Base-by-base conservation (phyloP, 192 early-diverging fungal species). In the Cladochytrium replicatum region DNA sequence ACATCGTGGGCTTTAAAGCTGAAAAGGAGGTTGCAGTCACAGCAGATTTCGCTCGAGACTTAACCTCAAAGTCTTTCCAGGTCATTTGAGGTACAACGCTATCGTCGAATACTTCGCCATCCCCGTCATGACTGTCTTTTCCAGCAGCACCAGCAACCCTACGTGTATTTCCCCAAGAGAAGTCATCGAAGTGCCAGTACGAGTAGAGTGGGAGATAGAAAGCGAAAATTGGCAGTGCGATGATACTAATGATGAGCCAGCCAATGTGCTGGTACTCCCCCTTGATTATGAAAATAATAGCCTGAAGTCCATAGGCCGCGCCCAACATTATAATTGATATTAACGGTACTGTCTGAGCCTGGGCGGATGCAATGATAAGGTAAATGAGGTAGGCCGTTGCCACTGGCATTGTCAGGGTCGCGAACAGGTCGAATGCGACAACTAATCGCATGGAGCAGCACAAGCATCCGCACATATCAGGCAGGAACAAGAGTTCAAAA, bases 151-250 rank as follows among this genome's bases (percentile, higher is more conserved):
- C 88, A 15, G 88, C 77, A 2, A 91, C 86, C 23, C 85, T 56
- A 63, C 90, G 85, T 24, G 92, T 95, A 59, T 90, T 91, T 47
- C 93, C 92, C 90, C 92, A 96, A n/a, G 85, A 88, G 60, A 96
- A 96, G 55, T 96, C 92, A 49, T 96, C 93, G 66, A 93, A 92
- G 66, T 93, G 89, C 93, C 93, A 97, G 75, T 88, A 95, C 23
- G 90, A 78, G 63, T 95, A 87, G 21, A 72, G 46, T 7, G 72
- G 65, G 21, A 72, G 30, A 43, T 63, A 75, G 48, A 72, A 68
- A 6, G 82, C 80, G 62, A 92, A 97, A 15, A 93, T 68, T 8
- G 91, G 91, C 49, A 93, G 86, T 11, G 91, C 90, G 26, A 91
- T 43, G 32, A 97, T 84, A 52, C 86, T 89, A 31, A 97, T 86